Evolutionary conservation across 257 asterid genomes (phyloP), one percentile per base, ranked within the genome.

Genomic region (Solanum chilense): DNA sequence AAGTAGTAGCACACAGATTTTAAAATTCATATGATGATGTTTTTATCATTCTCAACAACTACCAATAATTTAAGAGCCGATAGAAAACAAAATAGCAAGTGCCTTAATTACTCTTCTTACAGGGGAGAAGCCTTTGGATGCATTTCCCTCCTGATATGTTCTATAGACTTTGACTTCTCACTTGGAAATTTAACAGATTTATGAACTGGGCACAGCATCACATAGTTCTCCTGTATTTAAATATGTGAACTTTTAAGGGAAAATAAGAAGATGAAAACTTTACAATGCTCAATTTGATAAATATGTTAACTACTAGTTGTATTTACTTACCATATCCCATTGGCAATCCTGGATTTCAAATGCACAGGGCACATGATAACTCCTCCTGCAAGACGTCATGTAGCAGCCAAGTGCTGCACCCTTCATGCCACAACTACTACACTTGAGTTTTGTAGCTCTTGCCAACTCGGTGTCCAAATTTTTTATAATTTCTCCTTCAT

Each of bases 391-490:
- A 68, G 98, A 93, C 89, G 92, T 95, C 31, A 90, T 92, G 84
- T 89, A 95, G 93, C 99, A 97, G 62, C 99, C 99, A 89, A 97
- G 98, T 84, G 93, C 98, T 37, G 99, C 99, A 86, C 99, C 99
- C 91, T 35, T 35, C 39, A 35, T 35, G 39, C 39, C 39, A 35
- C 39, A 35, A 35, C 39, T 35, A 35, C 39, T 93, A 88, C 99
- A 97, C 91, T 94, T 97, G 89, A 97, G 98, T 91, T 95, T 97
- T n/a, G 97, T 94, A 90, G 99, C 94, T 90, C 98, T 93, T 52
- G 87, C 93, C 88, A 97, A 74, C 87, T 95, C 98, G 84, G 95
- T 88, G 87, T 94, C 94, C 93, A 97, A 93, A 89, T 97, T 97
- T 91, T 88, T 93, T 41, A 97, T 92, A 3, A 78, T 87, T 9